phyloP scores from a whole-genome alignment of 176 grass and related monocot genomes.

The Phoenix dactylifera region DNA sequence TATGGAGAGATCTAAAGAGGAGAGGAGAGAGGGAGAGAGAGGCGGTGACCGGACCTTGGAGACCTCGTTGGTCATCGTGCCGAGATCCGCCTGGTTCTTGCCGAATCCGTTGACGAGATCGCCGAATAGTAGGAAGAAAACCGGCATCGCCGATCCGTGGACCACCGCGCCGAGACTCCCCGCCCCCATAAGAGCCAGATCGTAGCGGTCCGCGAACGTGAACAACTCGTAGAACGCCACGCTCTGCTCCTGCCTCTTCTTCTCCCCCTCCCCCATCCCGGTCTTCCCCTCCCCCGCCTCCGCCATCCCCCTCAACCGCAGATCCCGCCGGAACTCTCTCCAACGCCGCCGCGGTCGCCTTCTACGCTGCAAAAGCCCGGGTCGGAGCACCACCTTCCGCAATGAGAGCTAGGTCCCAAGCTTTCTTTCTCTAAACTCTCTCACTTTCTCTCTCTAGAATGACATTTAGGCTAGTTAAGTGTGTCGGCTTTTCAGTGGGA shows the following conservation, averaged over 20 bases:
- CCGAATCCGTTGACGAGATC: slow-evolving; percentile 97
- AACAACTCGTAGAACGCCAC: slow-evolving; percentile 87
- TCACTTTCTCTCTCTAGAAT: too few species aligned
- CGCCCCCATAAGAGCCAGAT: slow-evolving; percentile 60
- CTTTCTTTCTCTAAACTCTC: too few species aligned
- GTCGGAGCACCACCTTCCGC: too few species aligned
- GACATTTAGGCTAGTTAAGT: too few species aligned
- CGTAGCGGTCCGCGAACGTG: slow-evolving; percentile 71
- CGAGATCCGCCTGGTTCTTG: slow-evolving; percentile 85
- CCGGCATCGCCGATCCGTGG: slow-evolving; percentile 97
- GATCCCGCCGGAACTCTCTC: too few species aligned
- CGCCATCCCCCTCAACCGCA: not conserved
- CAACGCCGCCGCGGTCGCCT: too few species aligned
- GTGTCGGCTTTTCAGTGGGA: too few species aligned
- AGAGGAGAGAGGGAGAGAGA: not conserved
- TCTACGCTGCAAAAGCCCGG: too few species aligned
- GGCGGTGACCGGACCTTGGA: slow-evolving; percentile 53
- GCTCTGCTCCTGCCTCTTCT: slow-evolving; percentile 67
- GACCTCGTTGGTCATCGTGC: slow-evolving; percentile 90
- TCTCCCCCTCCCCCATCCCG: slow-evolving; percentile 30
- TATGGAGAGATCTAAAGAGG: not conserved
- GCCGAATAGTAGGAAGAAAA: slow-evolving; percentile 95
- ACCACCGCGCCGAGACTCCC: slow-evolving; percentile 67
- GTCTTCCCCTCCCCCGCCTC: slow-evolving; percentile 12
- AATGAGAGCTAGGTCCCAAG: too few species aligned